A percentile compares a stretch with the other conserved stretches of the same genome.
These are phyloP conservation scores for Neotropicomus parvogracilis DNA, from an alignment of 1,284 basidiomycete genomes.

Conservation along the genomic window DNA sequence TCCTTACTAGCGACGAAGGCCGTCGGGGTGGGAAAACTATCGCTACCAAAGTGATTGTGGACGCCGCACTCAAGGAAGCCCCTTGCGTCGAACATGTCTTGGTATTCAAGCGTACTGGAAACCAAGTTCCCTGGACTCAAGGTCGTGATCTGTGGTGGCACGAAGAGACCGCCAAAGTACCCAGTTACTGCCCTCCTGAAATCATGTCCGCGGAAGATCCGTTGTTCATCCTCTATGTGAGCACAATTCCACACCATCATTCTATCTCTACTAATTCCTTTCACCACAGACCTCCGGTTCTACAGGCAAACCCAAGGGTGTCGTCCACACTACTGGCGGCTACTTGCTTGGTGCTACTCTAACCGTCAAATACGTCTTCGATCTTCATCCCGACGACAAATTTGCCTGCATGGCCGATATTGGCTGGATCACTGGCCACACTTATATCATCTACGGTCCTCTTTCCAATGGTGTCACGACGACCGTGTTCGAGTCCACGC, in stretches of 20 bases:
- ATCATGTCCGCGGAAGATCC: slow-evolving; percentile 91
- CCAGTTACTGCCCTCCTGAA: slow-evolving; percentile 88
- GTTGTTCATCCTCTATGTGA: slow-evolving; percentile 94
- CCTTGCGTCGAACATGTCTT: slow-evolving; percentile 88
- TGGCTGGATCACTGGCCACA: slow-evolving; percentile 99
- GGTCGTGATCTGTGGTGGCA: slow-evolving; percentile 97
- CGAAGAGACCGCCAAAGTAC: slow-evolving; percentile 81
- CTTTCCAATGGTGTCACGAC: slow-evolving; percentile 89
- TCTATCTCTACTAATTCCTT: neutral
- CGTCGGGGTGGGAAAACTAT: slow-evolving; percentile 92
- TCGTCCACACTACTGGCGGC: slow-evolving; percentile 93
- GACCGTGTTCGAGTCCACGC: slow-evolving; percentile 94
- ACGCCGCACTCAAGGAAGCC: slow-evolving; percentile 85
- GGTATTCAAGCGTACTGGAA: slow-evolving; percentile 88
- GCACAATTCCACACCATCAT: slow-evolving; percentile 30
- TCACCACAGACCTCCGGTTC: slow-evolving; percentile 80
- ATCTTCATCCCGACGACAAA: slow-evolving; percentile 87
- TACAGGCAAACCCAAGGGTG: slow-evolving; percentile 96
- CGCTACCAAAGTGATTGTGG: slow-evolving; percentile 94
- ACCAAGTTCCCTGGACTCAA: slow-evolving; percentile 75
- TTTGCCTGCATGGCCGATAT: slow-evolving; percentile 99
- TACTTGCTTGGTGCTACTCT: slow-evolving; percentile 88
- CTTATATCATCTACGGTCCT: slow-evolving; percentile 97
- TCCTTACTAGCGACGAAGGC: slow-evolving; percentile 97
- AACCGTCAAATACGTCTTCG: slow-evolving; percentile 96